phyloP scores from a whole-genome alignment of 2,329 filamentous ascomycete genomes.

The Fusarium sp. region DNA sequence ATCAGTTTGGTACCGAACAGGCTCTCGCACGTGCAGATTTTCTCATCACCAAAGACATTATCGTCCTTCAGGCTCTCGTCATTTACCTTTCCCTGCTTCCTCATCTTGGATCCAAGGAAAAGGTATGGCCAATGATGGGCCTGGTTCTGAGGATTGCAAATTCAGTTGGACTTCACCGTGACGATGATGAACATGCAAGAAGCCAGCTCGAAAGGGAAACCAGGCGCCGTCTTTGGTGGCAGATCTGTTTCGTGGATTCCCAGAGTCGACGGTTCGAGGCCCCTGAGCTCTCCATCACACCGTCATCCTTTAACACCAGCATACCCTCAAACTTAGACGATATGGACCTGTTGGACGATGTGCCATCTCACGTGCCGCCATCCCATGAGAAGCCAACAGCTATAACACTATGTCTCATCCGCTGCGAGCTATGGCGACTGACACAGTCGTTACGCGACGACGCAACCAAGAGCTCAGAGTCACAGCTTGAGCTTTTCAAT shows the following conservation, averaged over 20 bases:
- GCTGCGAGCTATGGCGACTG: conserved; percentile 46
- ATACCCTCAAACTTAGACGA: conserved; percentile 59
- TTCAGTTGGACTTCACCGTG: conserved; percentile 32
- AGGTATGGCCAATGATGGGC: conserved; percentile 44
- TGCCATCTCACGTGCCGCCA: background rate
- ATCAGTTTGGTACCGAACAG: conserved; percentile 41
- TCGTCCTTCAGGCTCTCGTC: conserved; percentile 43
- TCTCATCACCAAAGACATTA: conserved; percentile 36
- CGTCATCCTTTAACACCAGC: conserved; percentile 54
- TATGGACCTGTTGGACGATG: background rate
- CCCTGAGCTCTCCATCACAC: conserved; percentile 36
- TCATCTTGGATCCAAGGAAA: conserved; percentile 33
- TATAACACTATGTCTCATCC: conserved; percentile 38
- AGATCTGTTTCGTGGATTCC: conserved; percentile 47
- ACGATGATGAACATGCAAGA: background rate
- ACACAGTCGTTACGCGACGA: conserved; percentile 30
- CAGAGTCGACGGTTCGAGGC: conserved; percentile 19
- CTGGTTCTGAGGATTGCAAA: conserved; percentile 43
- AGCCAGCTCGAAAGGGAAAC: conserved; percentile 31
- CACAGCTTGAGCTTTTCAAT: conserved; percentile 23
- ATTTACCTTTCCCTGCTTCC: conserved; percentile 44
- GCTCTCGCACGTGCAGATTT: conserved; percentile 42
- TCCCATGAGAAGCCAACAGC: conserved; percentile 9
- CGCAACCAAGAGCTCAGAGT: conserved; percentile 8
- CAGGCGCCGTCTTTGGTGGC: conserved; percentile 46